Base-by-base conservation (phyloP, 306 rosid genomes). In the Fragaria ananassa region DNA sequence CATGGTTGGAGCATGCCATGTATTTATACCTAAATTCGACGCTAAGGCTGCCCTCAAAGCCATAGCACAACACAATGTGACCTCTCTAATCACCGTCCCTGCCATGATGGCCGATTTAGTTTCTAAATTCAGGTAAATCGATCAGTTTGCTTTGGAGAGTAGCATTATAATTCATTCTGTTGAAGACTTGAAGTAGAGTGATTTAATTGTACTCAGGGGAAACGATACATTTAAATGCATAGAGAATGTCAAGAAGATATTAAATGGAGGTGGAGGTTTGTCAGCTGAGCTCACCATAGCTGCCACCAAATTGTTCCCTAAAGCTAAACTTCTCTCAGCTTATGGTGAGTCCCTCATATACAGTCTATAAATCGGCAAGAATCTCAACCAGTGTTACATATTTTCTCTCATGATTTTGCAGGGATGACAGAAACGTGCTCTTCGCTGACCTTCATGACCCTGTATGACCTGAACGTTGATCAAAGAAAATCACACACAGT, bases 361-460 rank as follows among this genome's bases (percentile, higher is more conserved):
- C 7, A 34, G 46, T 37, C 47, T 5, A 27, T 13, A 6, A 18
- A 35, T 19, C 10, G 8, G 7, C 11, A 34, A 64, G 61, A 64
- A 64, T 6, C 70, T 17, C 46, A 64, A 37, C 68, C 44, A 62
- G 68, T 64, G 2, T 64, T 19, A 3, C 13, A 3, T 18, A n/a
- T 64, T 54, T 45, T 61, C 72, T 69, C 50, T 46, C 67, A 72
- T 73, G 66, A 74, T 78, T 76, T 58, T 79, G 61, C 41, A 93
- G 97, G 97, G 76, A 90, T 95, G 99, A 92, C 99, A 37, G 96
- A 95, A 82, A 80, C 97, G 25, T 89, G 97, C 79, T 95, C 97
- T 70, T 90, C 99, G 13, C 42, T 95, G 68, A 88, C 99, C 77
- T 95, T 95, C 84, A 41, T 81, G 80, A 85, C 86, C 10, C 86